phyloP scores from a whole-genome alignment of 2,329 filamentous ascomycete species.

The Diaporthe eres region DNA sequence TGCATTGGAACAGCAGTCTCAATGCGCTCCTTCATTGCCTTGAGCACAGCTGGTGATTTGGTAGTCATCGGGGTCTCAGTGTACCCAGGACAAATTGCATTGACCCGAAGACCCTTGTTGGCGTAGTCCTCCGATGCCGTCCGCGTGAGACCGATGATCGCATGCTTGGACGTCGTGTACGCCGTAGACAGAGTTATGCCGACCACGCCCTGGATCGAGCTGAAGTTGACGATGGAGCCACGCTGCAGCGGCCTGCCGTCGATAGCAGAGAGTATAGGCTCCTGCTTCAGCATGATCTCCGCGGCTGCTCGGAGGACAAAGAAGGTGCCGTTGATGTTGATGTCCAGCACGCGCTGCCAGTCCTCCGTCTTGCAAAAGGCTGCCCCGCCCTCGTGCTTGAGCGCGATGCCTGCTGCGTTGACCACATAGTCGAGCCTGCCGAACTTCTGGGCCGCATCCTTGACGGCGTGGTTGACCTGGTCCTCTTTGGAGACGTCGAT shows the following conservation, averaged over 20 bases:
- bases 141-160: conserved; percentile 53
- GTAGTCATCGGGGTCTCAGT: conserved; percentile 49
- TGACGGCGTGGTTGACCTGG: conserved; percentile 47
- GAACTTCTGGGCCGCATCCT: conserved; percentile 48
- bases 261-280: conserved; percentile 54
- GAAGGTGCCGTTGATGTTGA: conserved; percentile 60
- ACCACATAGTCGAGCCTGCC: conserved; percentile 58
- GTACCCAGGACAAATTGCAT: conserved; percentile 53
- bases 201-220: conserved; percentile 54
- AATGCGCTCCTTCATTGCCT: conserved; percentile 24
- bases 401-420: conserved; percentile 57
- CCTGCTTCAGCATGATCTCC: conserved; percentile 60
- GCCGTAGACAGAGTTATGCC: conserved; percentile 51
- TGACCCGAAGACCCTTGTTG: conserved; percentile 55
- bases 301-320: conserved; percentile 56
- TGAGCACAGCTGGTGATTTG: conserved; percentile 3
- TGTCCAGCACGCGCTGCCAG: conserved; percentile 57
- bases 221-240: conserved; percentile 54
- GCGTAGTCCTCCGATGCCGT: conserved; percentile 60
- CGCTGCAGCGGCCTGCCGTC: conserved; percentile 51
- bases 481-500: conserved; percentile 51
- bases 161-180: conserved; percentile 53
- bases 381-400: conserved; percentile 55
- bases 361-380: conserved; percentile 53
- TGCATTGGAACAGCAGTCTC: conserved; percentile 18